Evolutionary conservation across 2,329 filamentous ascomycete genomes (phyloP).

Genomic region (Hymenoscyphus scutula): DNA sequence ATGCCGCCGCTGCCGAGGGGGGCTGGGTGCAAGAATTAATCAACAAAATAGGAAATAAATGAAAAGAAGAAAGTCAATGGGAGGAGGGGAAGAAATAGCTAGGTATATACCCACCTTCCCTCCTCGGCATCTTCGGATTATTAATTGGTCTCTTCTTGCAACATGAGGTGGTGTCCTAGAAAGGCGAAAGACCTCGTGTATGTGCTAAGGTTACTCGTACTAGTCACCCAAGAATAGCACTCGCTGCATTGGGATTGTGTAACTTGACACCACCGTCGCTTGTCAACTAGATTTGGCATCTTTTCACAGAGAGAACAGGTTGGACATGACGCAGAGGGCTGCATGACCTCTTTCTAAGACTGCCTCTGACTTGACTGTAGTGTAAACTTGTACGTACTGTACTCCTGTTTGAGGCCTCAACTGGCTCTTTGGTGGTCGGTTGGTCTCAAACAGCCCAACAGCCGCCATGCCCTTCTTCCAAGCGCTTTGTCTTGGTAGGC

Average conservation of each 20-base stretch:
- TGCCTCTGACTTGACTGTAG: not conserved
- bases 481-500: not conserved
- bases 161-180: too few relatives aligned
- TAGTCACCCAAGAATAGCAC: not conserved
- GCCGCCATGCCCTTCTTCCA: not conserved
- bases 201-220: not conserved
- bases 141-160: not conserved
- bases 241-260: conserved; percentile 7
- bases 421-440: too few relatives aligned
- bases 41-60: too few relatives aligned
- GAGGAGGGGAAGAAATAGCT: not conserved
- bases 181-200: too few relatives aligned
- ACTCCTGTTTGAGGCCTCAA: not conserved
- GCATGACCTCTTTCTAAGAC: not conserved
- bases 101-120: not conserved
- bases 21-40: too few relatives aligned
- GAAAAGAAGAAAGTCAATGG: too few relatives aligned
- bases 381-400: not conserved
- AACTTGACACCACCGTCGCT: not conserved
- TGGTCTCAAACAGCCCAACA: not conserved
- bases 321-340: not conserved
- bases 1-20: not conserved
- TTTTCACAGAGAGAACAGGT: not conserved
- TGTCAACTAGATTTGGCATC: not conserved
- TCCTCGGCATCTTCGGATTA: not conserved